Conservation (phyloP, 176 grass and related monocot genomes). For the Juncus inflexus region DNA sequence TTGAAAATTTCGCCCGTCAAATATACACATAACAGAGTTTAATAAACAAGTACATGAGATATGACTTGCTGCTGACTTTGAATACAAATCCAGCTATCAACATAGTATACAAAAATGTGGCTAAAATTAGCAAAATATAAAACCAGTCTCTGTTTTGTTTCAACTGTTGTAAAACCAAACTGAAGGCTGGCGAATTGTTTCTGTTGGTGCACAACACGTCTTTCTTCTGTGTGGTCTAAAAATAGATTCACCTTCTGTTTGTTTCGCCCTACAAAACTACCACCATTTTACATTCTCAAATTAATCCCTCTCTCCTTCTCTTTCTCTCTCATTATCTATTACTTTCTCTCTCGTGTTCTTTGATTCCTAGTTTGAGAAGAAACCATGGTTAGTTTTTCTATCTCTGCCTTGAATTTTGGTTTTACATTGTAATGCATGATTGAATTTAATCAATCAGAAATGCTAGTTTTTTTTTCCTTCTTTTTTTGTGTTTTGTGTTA, state of each 20-base stretch:
- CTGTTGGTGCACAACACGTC: constrained; percentile 11
- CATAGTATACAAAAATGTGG: too few species aligned
- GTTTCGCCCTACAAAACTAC: constrained; percentile 20
- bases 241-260: neutral
- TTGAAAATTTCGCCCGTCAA: too few species aligned
- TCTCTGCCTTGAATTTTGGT: neutral
- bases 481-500: too few species aligned
- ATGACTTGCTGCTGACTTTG: too few species aligned
- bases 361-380: constrained; percentile 3
- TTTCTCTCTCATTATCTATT: constrained; percentile 1
- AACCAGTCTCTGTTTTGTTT: too few species aligned
- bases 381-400: constrained; percentile 17
- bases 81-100: too few species aligned
- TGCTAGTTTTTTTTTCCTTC: too few species aligned
- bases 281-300: constrained; percentile 16
- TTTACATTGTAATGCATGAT: neutral
- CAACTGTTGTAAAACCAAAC: too few species aligned
- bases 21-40: too few species aligned
- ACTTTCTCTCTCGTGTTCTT: neutral
- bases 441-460: too few species aligned
- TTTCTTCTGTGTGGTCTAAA: constrained; percentile 13
- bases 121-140: too few species aligned
- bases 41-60: too few species aligned
- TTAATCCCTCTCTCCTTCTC: neutral
- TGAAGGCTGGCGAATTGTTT: neutral